Percentiles rank a stretch among this genome's conserved stretches.
Evolutionary conservation across 176 grass and related monocot genomes (phyloP).

Genomic region (Hsuehochloa calcarea): DNA sequence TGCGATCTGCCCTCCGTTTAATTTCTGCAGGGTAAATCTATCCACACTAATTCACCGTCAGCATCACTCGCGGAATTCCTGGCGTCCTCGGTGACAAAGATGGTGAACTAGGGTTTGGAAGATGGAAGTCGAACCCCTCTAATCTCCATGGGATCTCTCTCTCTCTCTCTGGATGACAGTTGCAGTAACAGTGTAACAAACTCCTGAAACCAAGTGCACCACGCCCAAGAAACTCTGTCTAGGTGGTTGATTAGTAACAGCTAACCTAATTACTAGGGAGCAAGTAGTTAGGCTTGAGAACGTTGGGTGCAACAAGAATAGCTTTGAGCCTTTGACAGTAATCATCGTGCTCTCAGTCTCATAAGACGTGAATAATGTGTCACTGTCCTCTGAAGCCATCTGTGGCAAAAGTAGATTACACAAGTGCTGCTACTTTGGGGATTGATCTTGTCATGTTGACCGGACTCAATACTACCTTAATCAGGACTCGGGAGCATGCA

Average conservation of each 20-base stretch:
- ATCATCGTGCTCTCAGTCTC: neutral
- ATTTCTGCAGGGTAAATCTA: neutral
- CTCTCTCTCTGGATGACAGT: neutral
- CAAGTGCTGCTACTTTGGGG: neutral
- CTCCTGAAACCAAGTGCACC: conserved; percentile 8
- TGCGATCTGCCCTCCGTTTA: neutral
- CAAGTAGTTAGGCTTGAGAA: neutral
- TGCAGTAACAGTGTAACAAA: conserved; percentile 6
- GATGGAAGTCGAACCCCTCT: neutral
- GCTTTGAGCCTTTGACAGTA: neutral
- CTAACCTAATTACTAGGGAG: conserved; percentile 9
- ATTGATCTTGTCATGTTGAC: neutral
- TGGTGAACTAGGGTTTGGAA: neutral
- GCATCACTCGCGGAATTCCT: neutral
- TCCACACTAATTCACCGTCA: neutral
- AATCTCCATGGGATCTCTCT: neutral
- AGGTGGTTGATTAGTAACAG: conserved; percentile 5
- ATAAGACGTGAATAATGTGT: neutral
- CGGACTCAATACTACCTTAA: neutral
- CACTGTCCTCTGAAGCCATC: neutral
- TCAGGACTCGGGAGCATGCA: neutral
- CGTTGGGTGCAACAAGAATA: neutral
- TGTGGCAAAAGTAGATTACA: neutral
- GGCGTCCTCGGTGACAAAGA: neutral
- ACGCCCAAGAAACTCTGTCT: conserved; percentile 11